Evolutionary conservation across 371 early-diverging fungal genomes (phyloP), one percentile per base, ranked within the genome.

Genomic region (Rhizopus sp.): DNA sequence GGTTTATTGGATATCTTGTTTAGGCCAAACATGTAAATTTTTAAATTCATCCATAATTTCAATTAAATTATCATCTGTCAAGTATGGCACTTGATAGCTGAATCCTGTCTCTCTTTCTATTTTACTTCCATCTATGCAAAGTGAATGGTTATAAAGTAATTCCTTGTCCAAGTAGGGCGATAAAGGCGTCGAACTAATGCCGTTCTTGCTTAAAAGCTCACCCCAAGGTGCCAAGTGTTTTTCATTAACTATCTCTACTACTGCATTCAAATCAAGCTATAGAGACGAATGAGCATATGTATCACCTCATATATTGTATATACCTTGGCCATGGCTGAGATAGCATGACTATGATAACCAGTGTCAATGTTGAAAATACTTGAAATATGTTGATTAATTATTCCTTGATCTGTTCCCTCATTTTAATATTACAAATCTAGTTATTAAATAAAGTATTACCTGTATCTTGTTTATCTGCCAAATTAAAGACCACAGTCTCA

Each of bases 151-250:
- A 60, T 87, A 90, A 30, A 95, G 74, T 13, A 94, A 71, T 62
- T 97, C 97, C 58, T 88, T 81, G 72, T 97, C 96, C 39, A 97
- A 68, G 61, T 93, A 97, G 5, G 97, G 97, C n/a, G 95, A 93
- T 54, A 97, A 66, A 3, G 95, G 95, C 29, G 95, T 93, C 55
- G 82, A 83, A n/a, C 67, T 70, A 39, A 94, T 86, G n/a, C 85
- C 80, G 6, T 78, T 78, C 3, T 70, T 67, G 7, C 73, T 72
- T 15, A 88, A 56, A 29, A 91, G 53, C 4, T 82, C 77, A 40
- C 83, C 76, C 92, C 91, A 92, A 5, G 92, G 91, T 23, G 75
- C 81, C 49, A 92, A 69, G 64, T 95, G 93, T 73, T 93, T 94
- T 64, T 95, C 95, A 60, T 97, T 97, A 50, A 91, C 86, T 32